Base-by-base conservation (phyloP, 768 basidiomycete genomes). In the Kwoniella shandongensis region DNA sequence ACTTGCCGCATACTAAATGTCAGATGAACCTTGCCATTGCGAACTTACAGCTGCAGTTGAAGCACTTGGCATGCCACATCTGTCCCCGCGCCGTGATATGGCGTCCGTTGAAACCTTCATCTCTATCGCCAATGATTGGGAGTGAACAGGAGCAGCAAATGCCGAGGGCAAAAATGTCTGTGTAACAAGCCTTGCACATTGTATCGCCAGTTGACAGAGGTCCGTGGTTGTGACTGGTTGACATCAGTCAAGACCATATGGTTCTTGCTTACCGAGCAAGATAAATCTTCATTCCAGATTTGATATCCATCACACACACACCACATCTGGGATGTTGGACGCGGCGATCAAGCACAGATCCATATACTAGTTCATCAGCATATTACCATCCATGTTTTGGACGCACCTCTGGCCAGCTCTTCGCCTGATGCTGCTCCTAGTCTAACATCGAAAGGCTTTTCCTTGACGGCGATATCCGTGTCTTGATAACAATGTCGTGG, bases 11-110 rank as follows among this genome's bases (percentile, higher is more conserved):
- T 4, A 30, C 55, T 57, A 30, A 27, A n/a, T n/a, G 22, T 18
- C 10, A 18, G 18, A 36, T 45, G n/a, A 32, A 26, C 27, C n/a
- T n/a, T n/a, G n/a, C n/a, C n/a, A n/a, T n/a, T n/a, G 13, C 2
- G 7, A 15, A 61, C 59, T 36, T 25, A 61, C 59, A 15, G 8
- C 40, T 49, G 26, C 59, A 61, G 17, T 27, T 38, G 40, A 54
- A 61, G 22, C 59, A 61, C 23, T 45, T 61, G 4, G 29, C 53
- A 20, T 61, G 59, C 52, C 53, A 61, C 26, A 54, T 61, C 23
- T 23, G 17, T 17, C 39, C 39, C 27, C 53, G 30, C 8, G 52
- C 51, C 10, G 29, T 41, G 25, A 61, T 51, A 23, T 61, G 59
- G 13, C 23, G 39, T 15, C 59, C 59, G 7, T 46, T 30, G 11